Base-by-base conservation (phyloP, 768 basidiomycete species). In the Royoungia palumana region DNA sequence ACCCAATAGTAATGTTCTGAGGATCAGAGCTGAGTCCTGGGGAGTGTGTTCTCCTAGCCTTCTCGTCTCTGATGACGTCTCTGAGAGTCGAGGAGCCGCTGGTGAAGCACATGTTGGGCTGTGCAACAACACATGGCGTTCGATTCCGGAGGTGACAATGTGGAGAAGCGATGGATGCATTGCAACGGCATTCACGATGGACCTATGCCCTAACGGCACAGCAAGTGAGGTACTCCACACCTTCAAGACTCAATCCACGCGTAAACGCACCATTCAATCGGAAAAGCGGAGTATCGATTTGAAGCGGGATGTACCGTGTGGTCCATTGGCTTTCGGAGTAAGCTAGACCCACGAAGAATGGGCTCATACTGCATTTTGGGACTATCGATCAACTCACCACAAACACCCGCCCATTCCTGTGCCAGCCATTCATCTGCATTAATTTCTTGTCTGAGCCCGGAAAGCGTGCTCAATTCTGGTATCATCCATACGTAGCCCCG, bases 401-500 rank as follows among this genome's bases (percentile, higher is more conserved):
- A 58, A 37, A 70, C 60, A 22, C 60, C 62, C 39, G 52, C 54
- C 45, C 63, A 63, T 48, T 65, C 66, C 32, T 51, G 55, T 14
- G 60, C 61, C 14, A 58, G 54, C 83, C 86, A 83, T 44, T 78
- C 72, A 14, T 68, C 64, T 16, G 67, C 51, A 25, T 67, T 64
- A 38, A 87, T 63, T 39, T 76, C 72, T 42, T 65, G 62, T 36
- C 87, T 73, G 51, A 66, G 65, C 21, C 74, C 72, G 2, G 60
- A 49, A 38, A 89, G 71, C 14, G 69, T 66, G 10, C 56, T 49
- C 4, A 76, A 52, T 12, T 75, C 59, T 4, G 90, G 89, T 30
- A 93, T 71, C 55, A 77, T 80, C 90, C 90, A 93, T 20, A 89
- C 62, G 55, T 92, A 92, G 17, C 75, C 80, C 32, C 82, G 74